Percentiles rank a stretch among this genome's conserved stretches.
These are phyloP conservation scores for Coniochaeta sp. DNA, from an alignment of 2,329 filamentous ascomycete genomes.

Conservation along the genomic window DNA sequence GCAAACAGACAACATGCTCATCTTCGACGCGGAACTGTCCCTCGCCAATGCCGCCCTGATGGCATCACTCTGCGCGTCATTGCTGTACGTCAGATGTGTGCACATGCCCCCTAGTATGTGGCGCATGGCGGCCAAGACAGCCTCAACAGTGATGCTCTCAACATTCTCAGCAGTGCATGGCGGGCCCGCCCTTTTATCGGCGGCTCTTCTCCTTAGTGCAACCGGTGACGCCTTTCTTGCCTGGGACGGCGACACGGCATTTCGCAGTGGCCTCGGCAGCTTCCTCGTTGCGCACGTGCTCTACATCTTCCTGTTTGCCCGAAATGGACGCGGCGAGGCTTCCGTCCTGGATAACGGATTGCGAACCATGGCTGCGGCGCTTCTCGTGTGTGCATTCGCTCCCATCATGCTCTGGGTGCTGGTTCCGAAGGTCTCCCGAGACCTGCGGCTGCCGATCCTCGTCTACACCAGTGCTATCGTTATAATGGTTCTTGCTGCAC, in stretches of 20 bases:
- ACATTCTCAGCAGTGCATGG: constrained; percentile 9
- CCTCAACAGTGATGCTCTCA: constrained; percentile 22
- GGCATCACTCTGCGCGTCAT: neutral
- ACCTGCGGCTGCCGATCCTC: constrained; percentile 20
- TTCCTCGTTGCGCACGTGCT: constrained; percentile 26
- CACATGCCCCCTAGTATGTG: constrained; percentile 11
- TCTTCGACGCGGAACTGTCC: neutral
- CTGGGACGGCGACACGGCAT: constrained; percentile 22
- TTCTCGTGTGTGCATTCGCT: constrained; percentile 9
- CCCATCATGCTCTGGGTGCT: constrained; percentile 18
- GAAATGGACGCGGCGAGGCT: constrained; percentile 5
- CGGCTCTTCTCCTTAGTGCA: constrained; percentile 22
- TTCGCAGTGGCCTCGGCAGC: constrained; percentile 23
- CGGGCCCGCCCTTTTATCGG: constrained; percentile 13
- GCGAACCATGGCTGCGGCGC: constrained; percentile 9
- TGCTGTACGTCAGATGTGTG: neutral
- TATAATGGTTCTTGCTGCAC: constrained; percentile 21
- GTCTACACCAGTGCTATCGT: constrained; percentile 23
- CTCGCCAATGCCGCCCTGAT: neutral
- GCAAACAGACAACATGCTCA: neutral
- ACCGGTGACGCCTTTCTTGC: constrained; percentile 28
- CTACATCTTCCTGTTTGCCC: constrained; percentile 22
- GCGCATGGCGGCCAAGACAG: constrained; percentile 23
- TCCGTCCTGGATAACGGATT: constrained; percentile 1
- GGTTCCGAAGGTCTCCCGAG: constrained; percentile 15